phyloP scores from a whole-genome alignment of 352 stramenopile genomes.

The Globisporangium radiosum region DNA sequence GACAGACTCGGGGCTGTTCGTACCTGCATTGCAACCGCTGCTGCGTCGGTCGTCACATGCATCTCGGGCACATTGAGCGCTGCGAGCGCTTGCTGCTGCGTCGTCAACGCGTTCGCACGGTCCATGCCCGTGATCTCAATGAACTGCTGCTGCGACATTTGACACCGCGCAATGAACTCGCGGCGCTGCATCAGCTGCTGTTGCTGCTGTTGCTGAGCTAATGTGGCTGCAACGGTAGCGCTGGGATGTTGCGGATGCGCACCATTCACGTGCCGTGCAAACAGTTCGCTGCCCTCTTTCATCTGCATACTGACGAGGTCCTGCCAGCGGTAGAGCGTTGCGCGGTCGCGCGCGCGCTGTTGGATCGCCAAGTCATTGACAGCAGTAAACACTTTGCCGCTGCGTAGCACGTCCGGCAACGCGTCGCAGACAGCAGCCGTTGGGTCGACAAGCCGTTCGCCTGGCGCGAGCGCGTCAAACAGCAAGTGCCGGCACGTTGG shows the following conservation, averaged over 20 bases:
- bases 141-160: conserved; percentile 74
- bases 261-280: conserved; percentile 38
- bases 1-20: background rate
- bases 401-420: conserved; percentile 49
- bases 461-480: conserved; percentile 39
- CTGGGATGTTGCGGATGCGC: conserved; percentile 28
- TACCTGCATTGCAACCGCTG: conserved; percentile 48
- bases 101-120: conserved; percentile 44
- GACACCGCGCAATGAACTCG: conserved; percentile 60
- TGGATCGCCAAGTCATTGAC: conserved; percentile 53
- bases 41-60: conserved; percentile 39
- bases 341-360: conserved; percentile 54
- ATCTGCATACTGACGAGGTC: conserved; percentile 77
- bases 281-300: conserved; percentile 73
- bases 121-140: conserved; percentile 73
- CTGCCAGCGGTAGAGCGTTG: conserved; percentile 76
- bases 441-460: no score
- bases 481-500: conserved; percentile 51
- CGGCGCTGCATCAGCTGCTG: conserved; percentile 54
- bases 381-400: conserved; percentile 62
- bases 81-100: conserved; percentile 62
- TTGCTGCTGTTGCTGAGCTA: conserved; percentile 36
- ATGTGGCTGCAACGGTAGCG: conserved; percentile 5
- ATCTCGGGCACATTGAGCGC: conserved; percentile 75
- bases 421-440: conserved; percentile 28